Evolutionary conservation across 164 flowering plant species (phyloP), one percentile per base, ranked within the genome.

Genomic region (Tetracentron sinense): DNA sequence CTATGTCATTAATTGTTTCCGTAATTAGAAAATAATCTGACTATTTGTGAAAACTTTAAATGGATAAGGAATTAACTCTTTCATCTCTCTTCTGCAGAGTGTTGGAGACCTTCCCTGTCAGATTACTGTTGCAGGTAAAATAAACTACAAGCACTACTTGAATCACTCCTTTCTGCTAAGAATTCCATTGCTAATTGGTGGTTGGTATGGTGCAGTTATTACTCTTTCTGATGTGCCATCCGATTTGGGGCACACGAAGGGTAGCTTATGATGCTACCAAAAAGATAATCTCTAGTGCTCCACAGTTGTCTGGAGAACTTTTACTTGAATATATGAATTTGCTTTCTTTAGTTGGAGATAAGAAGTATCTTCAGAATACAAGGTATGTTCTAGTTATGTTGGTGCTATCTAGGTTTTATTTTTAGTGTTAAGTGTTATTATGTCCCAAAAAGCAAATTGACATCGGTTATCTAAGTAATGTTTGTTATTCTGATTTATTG

Each of bases 171-270:
- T 42, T 67, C 7, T 51, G 66, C 25, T 20, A 15, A n/a, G 30
- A 31, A 21, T 21, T 27, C 22, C 16, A 33, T 46, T 46, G 21
- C 58, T 72, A n/a, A 75, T 48, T 35, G 35, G 38, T 61, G 54
- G 44, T 51, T 75, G 54, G 5, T 65, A 29, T 64, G 50, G 19
- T 82, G 81, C 90, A 95, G 99, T 70, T 88, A 61, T 33, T 91
- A 20, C 74, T 95, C 27, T 77, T 74, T 74, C 72, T 88, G 12
- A 56, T 84, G 33, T 91, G 99, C 76, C 90, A 92, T 81, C 81
- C 88, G 60, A 83, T 69, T 61, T 95, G 95, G 96, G 87, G 79
- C 22, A 71, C 92, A 44, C 86, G 97, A 2, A 81, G 71, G 71
- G 75, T 60, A 54, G 80, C 96, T 57, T 73, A 72, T 77, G 79